Base-by-base conservation (phyloP, 2,329 filamentous ascomycete genomes). In the Emmonsiellopsis sp. region DNA sequence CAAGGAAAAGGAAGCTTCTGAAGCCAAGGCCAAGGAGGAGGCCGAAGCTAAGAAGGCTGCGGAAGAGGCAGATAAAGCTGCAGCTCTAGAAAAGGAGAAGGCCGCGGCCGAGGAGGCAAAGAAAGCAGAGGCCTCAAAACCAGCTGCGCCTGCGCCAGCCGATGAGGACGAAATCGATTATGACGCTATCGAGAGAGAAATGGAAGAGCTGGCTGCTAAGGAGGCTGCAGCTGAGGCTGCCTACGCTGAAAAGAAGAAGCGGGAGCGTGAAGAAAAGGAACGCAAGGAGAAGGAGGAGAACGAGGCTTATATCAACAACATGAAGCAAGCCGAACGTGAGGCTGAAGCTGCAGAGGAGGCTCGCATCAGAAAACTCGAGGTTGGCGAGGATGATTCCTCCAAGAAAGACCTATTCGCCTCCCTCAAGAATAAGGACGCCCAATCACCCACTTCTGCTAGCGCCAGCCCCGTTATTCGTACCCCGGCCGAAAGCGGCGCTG, bases 161-260 rank as follows among this genome's bases (percentile, higher is more conserved):
- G 69, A 70, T 7, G 67, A 68, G 2, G 70, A 74, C 46, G 73
- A 75, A 48, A 70, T 73, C 52, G 73, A 76, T 54, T 71, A 63
- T 47, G 73, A 75, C 59, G 72, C 72, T 15, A 73, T 76, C 54
- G 73, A 75, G 60, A 68, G 69, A 16, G 74, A 76, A 57, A 58
- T 75, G 61, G 73, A 72, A 13, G 74, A 76, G 57, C 57, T 75
- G 60, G 74, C 72, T 41, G 73, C 73, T 38, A 65, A 70, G 32
- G 74, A 77, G 57, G 73, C 72, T 35, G 72, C 70, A 6, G 67
- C 65, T 4, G 74, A 77, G 56, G 71, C 68, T 45, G 71, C 68
- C 11, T 77, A 77, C 60, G 64, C 88, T 67, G 84, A 87, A 67
- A 86, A 87, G 71, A 91, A 90, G 70, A 81, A 87, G 63, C 85